A percentile compares a stretch with the other conserved stretches of the same genome.
phyloP scores from a whole-genome alignment of 2,329 filamentous ascomycete genomes.

The Trichophyton verrucosum region DNA sequence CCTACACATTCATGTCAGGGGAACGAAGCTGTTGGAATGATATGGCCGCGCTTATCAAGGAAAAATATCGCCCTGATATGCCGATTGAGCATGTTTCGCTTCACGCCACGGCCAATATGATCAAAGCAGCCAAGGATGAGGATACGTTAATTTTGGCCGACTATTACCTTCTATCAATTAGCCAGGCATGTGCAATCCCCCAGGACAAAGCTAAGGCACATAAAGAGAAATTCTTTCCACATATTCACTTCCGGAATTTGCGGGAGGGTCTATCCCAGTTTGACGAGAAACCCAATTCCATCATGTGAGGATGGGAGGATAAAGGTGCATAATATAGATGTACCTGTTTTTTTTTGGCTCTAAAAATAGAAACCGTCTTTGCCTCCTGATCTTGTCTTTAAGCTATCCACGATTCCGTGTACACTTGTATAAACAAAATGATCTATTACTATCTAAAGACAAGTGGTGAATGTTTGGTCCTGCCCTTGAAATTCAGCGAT shows the following conservation, averaged over 20 bases:
- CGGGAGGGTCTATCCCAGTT: background rate
- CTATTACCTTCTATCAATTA: background rate
- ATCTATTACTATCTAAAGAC: too few relatives aligned
- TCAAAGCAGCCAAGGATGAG: slow-evolving; percentile 2
- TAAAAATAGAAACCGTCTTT: too few relatives aligned
- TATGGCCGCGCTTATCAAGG: background rate
- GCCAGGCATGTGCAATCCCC: background rate
- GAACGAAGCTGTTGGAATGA: background rate
- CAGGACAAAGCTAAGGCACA: background rate
- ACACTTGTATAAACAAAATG: too few relatives aligned
- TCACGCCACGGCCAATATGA: background rate
- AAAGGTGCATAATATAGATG: background rate
- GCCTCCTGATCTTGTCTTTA: too few relatives aligned
- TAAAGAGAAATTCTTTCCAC: background rate
- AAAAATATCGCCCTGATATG: background rate
- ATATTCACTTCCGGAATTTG: background rate
- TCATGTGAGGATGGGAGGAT: background rate
- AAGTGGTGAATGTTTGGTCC: too few relatives aligned
- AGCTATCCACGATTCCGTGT: too few relatives aligned
- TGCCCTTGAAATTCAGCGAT: too few relatives aligned
- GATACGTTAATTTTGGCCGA: background rate
- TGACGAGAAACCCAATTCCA: background rate
- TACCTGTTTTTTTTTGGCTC: background rate
- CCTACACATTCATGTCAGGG: slow-evolving; percentile 1
- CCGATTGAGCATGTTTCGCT: background rate